Evolutionary conservation across 495 filamentous ascomycete genomes (phyloP), one percentile per base, ranked within the genome.

Genomic region (Podospora didyma): DNA sequence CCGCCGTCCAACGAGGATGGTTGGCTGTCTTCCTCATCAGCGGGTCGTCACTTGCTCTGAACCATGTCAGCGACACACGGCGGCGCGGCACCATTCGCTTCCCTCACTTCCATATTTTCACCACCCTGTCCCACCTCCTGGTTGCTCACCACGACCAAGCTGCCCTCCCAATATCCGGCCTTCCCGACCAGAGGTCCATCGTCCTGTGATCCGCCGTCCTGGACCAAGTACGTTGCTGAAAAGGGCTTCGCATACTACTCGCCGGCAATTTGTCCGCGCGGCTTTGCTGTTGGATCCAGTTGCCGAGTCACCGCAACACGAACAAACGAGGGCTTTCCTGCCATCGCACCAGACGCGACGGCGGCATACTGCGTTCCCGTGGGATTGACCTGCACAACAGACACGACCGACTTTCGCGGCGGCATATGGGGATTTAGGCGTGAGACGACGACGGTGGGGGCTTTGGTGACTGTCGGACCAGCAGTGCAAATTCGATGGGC

Each of bases 191-290:
- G 58, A 17, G 71, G 69, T 1, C 65, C 73, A 10, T 39, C 56
- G 1, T 68, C 66, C 0, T 75, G 73, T 53, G 67, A 73, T 57
- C 74, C 72, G 23, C 72, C 72, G 3, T 47, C 52, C 4, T 76
- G 70, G 71, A 22, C 10, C 2, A 31, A 62, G 14, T 69, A 71
- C 54, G 51, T 76, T 24, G 54, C 60, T 4, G 55, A 63, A 16
- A 61, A 60, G 6, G 73, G 74, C 4, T 75, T 75, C 31, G 63
- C 63, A 7, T 75, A 67, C 49, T 77, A 74, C 56, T 75, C 74
- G 14, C 74, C 74, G 0, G 73, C 73, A 34, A 70, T 75, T 53
- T 77, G 74, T 48, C 73, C 73, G 6, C 56, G 28, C 16, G 73
- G 72, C 7, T 75, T 77, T 49, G 56, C 37, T n/a, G 68, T 67